Conservation (phyloP, 305 asterid genomes). For the Andrographis paniculata region DNA sequence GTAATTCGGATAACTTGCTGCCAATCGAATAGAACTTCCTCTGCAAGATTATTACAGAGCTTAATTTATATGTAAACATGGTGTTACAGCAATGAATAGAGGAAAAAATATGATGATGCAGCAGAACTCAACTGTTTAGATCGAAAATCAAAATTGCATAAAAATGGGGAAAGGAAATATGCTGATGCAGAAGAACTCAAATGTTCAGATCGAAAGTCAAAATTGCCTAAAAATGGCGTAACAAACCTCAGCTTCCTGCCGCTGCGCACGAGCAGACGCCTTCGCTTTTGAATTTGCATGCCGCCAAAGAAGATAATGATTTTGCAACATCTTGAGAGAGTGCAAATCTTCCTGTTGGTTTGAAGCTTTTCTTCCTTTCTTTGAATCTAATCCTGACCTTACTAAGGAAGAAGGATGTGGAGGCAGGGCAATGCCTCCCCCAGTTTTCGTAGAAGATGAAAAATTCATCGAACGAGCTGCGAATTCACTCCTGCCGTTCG, state of each 20-base stretch:
- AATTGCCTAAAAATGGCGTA: background rate
- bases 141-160: background rate
- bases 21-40: conserved; percentile 46
- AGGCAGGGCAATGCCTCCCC: conserved; percentile 52
- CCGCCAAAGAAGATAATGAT: conserved; percentile 69
- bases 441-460: conserved; percentile 34
- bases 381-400: conserved; percentile 42
- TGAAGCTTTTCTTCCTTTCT: conserved; percentile 46
- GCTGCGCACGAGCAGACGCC: conserved; percentile 41
- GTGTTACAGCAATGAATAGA: no score
- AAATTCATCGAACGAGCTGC: conserved; percentile 56
- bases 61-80: conserved; percentile 2
- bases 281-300: conserved; percentile 74
- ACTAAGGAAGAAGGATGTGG: conserved; percentile 55
- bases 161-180: no score
- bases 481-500: conserved; percentile 18
- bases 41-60: conserved; percentile 24
- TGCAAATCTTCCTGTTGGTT: conserved; percentile 64
- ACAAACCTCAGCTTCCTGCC: conserved; percentile 62
- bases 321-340: conserved; percentile 57
- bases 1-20: conserved; percentile 39
- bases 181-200: no score
- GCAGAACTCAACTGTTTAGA: no score
- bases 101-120: no score
- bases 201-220: no score